Evolutionary conservation across 2,329 filamentous ascomycete species (phyloP), one percentile per base, ranked within the genome.

Genomic region (Colletotrichum acutatum): DNA sequence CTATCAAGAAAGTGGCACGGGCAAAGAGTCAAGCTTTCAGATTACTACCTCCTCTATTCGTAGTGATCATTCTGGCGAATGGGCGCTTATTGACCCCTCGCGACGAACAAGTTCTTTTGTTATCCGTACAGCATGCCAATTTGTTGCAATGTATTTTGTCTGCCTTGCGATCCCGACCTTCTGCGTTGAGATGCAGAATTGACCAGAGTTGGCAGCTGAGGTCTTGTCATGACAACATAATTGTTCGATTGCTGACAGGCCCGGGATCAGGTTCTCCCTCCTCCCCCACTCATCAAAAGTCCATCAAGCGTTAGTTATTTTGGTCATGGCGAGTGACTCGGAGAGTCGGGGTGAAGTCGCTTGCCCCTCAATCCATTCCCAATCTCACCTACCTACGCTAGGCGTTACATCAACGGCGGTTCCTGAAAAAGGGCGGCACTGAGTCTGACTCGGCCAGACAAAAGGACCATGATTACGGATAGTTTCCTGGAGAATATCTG

Each of bases 11-110:
- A 72, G 69, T 54, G 58, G 24, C 8, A 14, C 28, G 26, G 26
- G 37, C 34, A 26, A n/a, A 9, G 42, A 16, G n/a, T 26, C 19
- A 24, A 30, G 26, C 42, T 22, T 32, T n/a, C 1, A 24, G 30
- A 26, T 26, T 68, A 46, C 42, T 46, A 69, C 70, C 70, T 72
- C 70, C 70, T 72, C 24, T 11, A 64, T 72, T 42, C 16, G 32
- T 69, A 32, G 24, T 49, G 1, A 49, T 5, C 9, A 14, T 32
- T 69, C 52, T 14, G 19, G 53, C 69, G 53, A 68, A 3, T 37
- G 32, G 34, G 30, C 57, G n/a, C 57, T 22, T 56, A 42, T 63
- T 37, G 9, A 22, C 22, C 37, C 53, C 34, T 68, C 14, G 37
- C 66, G 16, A 28, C 24, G 28, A n/a, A 7, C n/a, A 19, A 30